Conservation (phyloP, 148 eudicot genomes). For the Vaccinium vitisidaea region DNA sequence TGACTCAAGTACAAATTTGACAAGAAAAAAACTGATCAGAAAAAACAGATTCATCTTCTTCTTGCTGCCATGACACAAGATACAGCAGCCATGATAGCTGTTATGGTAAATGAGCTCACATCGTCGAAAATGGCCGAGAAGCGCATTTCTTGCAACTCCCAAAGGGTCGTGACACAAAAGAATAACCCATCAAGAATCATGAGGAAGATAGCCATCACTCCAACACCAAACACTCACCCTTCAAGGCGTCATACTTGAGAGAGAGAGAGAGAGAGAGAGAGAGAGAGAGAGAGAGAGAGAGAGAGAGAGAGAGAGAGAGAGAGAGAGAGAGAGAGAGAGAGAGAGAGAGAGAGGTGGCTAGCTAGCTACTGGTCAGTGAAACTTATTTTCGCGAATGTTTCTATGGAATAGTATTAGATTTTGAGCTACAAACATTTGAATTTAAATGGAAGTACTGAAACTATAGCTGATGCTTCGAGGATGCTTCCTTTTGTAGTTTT, state of each 20-base stretch:
- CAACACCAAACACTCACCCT: not conserved
- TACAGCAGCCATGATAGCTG: constrained; percentile 17
- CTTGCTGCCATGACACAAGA: constrained; percentile 17
- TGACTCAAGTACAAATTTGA: not conserved
- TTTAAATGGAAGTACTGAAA: not conserved
- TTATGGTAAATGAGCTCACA: constrained; percentile 10
- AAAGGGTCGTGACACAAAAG: constrained; percentile 22
- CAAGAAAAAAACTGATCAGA: not conserved
- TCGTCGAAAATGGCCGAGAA: constrained; percentile 25
- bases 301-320: too few relatives aligned
- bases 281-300: constrained; percentile 6
- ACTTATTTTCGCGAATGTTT: not conserved
- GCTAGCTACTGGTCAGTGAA: not conserved
- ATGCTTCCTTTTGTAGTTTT: not conserved
- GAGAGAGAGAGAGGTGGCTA: not conserved
- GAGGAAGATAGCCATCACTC: constrained; percentile 8
- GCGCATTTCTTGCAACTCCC: constrained; percentile 44
- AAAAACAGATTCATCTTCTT: constrained; percentile 5
- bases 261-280: not conserved
- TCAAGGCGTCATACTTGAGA: too few relatives aligned
- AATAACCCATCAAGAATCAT: constrained; percentile 26
- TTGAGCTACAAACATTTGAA: too few relatives aligned
- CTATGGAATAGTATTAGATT: not conserved
- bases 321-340: constrained; percentile 3
- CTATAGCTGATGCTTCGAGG: constrained; percentile 10